These are phyloP conservation scores for Phytophthora constricta DNA, from an alignment of 352 stramenopile genomes.

Conservation along the genomic window DNA sequence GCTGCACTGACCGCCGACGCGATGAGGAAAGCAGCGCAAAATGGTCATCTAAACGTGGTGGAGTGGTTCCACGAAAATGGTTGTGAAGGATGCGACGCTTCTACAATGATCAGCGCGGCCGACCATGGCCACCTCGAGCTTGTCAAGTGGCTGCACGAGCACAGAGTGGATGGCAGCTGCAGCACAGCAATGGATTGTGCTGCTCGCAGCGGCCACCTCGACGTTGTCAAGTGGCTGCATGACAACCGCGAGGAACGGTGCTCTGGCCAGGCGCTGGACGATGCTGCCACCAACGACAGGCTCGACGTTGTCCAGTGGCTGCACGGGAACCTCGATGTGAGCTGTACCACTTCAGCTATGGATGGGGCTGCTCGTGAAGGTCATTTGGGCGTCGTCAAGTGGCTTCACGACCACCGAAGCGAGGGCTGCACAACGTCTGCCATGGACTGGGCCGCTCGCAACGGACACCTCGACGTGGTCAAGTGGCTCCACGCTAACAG, in stretches of 20 bases:
- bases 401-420: constrained; percentile 32
- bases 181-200: constrained; percentile 19
- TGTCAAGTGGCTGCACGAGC: constrained; percentile 27
- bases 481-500: constrained; percentile 23
- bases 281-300: constrained; percentile 18
- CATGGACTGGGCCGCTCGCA: constrained; percentile 26
- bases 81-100: constrained; percentile 16
- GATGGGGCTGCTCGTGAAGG: constrained; percentile 29
- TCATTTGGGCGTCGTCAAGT: constrained; percentile 20
- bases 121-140: constrained; percentile 21
- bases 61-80: constrained; percentile 32
- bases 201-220: constrained; percentile 25
- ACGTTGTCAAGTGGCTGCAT: constrained; percentile 31
- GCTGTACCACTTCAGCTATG: constrained; percentile 20
- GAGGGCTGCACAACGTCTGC: constrained; percentile 31
- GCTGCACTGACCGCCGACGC: constrained; percentile 11
- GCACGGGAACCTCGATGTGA: constrained; percentile 6
- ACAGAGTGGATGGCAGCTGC: constrained; percentile 13
- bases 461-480: constrained; percentile 10
- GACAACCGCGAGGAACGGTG: constrained; percentile 1
- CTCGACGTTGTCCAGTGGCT: constrained; percentile 22
- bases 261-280: constrained; percentile 17
- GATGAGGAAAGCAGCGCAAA: constrained; percentile 25
- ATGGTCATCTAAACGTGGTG: constrained; percentile 28
- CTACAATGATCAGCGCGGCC: constrained; percentile 20